These are phyloP conservation scores for Thozetella sp. DNA, from an alignment of 495 filamentous ascomycete genomes.

Conservation along the genomic window DNA sequence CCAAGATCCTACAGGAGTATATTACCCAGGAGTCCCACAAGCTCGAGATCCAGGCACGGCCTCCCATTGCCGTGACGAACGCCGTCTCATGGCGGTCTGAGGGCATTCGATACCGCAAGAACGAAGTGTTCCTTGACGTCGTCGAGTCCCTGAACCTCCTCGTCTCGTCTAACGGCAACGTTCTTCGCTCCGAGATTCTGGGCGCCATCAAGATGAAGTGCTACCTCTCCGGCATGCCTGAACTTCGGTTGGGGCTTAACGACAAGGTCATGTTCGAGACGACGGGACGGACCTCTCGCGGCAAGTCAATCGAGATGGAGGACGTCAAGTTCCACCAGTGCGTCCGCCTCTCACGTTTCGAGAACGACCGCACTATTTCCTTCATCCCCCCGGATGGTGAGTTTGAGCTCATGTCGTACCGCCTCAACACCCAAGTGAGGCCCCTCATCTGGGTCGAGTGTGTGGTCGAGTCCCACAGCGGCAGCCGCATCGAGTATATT, in stretches of 20 bases:
- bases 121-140: slow-evolving; percentile 98
- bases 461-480: slow-evolving; percentile 91
- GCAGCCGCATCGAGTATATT: slow-evolving; percentile 97
- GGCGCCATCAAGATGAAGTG: slow-evolving; percentile 99
- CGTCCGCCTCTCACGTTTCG: slow-evolving; percentile 92
- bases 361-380: slow-evolving; percentile 98
- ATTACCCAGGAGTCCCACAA: slow-evolving; percentile 99
- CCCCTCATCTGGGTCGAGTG: slow-evolving; percentile 99
- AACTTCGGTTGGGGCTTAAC: slow-evolving; percentile 91
- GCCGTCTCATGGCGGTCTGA: slow-evolving; percentile 98
- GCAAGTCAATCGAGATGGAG: slow-evolving; percentile 99
- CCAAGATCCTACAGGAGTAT: slow-evolving; percentile 99
- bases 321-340: slow-evolving; percentile 99
- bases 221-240: slow-evolving; percentile 98
- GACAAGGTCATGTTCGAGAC: slow-evolving; percentile 99
- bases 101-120: slow-evolving; percentile 98
- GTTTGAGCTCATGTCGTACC: slow-evolving; percentile 99
- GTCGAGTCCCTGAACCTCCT: slow-evolving; percentile 97
- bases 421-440: slow-evolving; percentile 97
- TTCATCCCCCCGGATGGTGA: slow-evolving; percentile 99
- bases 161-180: slow-evolving; percentile 92
- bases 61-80: slow-evolving; percentile 99
- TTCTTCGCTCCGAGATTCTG: slow-evolving; percentile 94
- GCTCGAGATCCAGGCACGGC: slow-evolving; percentile 95
- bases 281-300: slow-evolving; percentile 89